Conservation (phyloP, 1,139 yeast genomes). For the Scheffersomyces lignicola region DNA sequence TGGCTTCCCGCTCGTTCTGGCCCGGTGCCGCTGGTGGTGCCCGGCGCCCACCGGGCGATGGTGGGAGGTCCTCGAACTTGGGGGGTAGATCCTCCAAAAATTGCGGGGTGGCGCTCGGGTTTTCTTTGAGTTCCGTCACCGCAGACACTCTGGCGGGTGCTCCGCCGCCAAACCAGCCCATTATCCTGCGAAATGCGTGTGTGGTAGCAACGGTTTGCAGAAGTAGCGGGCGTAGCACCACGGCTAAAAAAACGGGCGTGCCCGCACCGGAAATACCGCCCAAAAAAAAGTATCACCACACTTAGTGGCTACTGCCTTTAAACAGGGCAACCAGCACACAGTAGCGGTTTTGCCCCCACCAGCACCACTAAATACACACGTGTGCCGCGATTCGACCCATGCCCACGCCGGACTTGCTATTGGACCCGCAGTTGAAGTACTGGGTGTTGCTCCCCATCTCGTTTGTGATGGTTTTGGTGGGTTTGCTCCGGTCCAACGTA, state of each 20-base stretch:
- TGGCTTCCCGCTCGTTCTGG: constrained; percentile 16
- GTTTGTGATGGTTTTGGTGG: constrained; percentile 88
- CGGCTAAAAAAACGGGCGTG: no score
- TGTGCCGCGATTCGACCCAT: no score
- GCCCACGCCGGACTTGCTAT: constrained; percentile 36
- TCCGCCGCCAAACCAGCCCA: constrained; percentile 36
- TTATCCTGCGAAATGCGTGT: no score
- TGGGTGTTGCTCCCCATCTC: constrained; percentile 95
- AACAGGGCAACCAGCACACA: no score
- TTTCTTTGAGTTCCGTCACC: constrained; percentile 22
- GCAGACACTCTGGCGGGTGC: constrained; percentile 28
- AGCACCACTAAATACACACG: no score
- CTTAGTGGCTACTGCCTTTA: no score
- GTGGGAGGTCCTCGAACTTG: constrained; percentile 42
- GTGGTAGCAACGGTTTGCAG: no score
- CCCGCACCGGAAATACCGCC: no score
- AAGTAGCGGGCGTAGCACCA: no score
- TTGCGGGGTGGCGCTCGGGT: constrained; percentile 15
- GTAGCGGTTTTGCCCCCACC: no score
- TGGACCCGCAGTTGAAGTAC: constrained; percentile 80
- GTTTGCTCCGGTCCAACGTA: constrained; percentile 71
- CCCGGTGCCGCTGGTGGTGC: constrained; percentile 9
- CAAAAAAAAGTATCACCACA: no score
- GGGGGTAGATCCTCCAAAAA: constrained; percentile 43
- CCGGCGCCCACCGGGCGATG: constrained; percentile 8